Evolutionary conservation across 306 rosid species (phyloP).

Genomic region (Canavalia gladiata): DNA sequence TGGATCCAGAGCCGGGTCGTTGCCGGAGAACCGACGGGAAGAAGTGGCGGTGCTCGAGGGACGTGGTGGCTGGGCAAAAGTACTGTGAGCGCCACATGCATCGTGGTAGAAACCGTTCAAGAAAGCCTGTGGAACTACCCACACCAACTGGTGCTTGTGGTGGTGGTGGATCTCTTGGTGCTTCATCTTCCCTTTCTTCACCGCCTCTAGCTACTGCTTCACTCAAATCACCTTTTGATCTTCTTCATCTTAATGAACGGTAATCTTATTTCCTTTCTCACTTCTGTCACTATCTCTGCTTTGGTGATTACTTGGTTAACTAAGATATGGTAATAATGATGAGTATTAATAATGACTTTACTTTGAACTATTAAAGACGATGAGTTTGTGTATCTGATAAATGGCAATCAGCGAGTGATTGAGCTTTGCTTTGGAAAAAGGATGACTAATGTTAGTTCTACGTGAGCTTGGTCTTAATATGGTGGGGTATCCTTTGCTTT

Average conservation of each 20-base stretch:
- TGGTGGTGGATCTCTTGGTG: conserved; percentile 44
- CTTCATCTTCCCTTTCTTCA: conserved; percentile 48
- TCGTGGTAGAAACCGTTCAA: conserved; percentile 99
- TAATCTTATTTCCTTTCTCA: conserved; percentile 33
- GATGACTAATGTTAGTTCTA: conserved; percentile 16
- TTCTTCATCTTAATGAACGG: conserved; percentile 72
- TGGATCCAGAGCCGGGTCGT: conserved; percentile 99
- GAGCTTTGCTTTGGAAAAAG: conserved; percentile 22
- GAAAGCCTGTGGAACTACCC: conserved; percentile 99
- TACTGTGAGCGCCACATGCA: conserved; percentile 98
- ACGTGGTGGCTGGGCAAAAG: conserved; percentile 96
- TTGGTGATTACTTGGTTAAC: not conserved
- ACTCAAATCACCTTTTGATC: conserved; percentile 70
- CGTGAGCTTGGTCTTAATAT: conserved; percentile 34
- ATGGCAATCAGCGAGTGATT: conserved; percentile 22
- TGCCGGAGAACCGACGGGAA: conserved; percentile 98
- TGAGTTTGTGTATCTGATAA: conserved; percentile 20
- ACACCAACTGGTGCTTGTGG: conserved; percentile 55
- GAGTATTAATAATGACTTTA: not conserved
- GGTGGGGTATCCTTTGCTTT: conserved; percentile 41
- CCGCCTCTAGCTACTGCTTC: conserved; percentile 54
- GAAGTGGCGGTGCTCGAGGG: conserved; percentile 98
- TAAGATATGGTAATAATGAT: not conserved
- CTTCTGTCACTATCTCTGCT: not conserved
- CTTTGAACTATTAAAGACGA: not conserved